phyloP scores from a whole-genome alignment of 2,329 filamentous ascomycete species.

The Gnomoniopsis sp. region DNA sequence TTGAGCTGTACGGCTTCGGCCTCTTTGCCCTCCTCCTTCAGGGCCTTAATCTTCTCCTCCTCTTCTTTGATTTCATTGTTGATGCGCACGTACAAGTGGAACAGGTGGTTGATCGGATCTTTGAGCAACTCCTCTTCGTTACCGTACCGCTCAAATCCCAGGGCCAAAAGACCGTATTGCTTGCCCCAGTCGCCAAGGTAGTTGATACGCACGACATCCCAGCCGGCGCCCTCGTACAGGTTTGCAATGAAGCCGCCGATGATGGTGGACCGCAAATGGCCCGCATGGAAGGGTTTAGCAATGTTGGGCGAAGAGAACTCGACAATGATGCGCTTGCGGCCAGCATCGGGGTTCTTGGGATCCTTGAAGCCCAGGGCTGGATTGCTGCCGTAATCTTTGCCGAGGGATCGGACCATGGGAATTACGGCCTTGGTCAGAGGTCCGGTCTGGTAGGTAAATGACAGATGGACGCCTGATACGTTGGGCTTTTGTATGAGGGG shows the following conservation, averaged over 20 bases:
- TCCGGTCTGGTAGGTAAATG: constrained; percentile 75
- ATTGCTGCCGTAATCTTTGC: constrained; percentile 63
- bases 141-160: constrained; percentile 74
- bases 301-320: constrained; percentile 87
- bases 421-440: constrained; percentile 65
- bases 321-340: constrained; percentile 66
- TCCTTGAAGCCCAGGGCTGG: constrained; percentile 57
- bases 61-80: constrained; percentile 64
- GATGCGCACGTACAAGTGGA: constrained; percentile 78
- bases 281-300: constrained; percentile 79
- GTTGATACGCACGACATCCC: constrained; percentile 73
- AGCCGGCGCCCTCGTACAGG: constrained; percentile 66
- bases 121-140: constrained; percentile 66
- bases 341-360: constrained; percentile 55
- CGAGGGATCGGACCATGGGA: constrained; percentile 64
- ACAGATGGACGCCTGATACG: constrained; percentile 65
- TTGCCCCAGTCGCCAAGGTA: constrained; percentile 81
- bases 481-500: constrained; percentile 69
- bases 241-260: constrained; percentile 76
- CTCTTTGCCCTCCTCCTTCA: constrained; percentile 52
- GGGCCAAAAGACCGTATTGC: constrained; percentile 69
- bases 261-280: constrained; percentile 74
- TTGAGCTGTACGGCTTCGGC: constrained; percentile 46
- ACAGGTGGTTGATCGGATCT: constrained; percentile 80
- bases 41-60: constrained; percentile 60